These are phyloP conservation scores for Cytospora paraplurivora DNA, from an alignment of 2,329 filamentous ascomycete genomes.

Conservation along the genomic window DNA sequence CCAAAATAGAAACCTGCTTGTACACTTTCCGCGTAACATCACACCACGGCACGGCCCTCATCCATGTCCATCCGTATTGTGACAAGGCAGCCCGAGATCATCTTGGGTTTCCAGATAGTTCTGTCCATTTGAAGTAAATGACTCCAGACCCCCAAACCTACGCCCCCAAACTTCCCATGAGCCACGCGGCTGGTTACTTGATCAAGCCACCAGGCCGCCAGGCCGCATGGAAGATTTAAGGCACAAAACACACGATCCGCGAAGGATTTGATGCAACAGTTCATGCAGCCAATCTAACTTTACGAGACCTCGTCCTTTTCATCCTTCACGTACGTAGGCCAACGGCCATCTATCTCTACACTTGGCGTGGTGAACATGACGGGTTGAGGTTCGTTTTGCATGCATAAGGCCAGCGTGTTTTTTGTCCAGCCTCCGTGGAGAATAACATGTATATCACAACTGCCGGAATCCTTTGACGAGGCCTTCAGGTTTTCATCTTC, in stretches of 20 bases:
- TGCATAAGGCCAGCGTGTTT: no score
- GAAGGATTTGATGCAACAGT: neutral
- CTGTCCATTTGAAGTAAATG: neutral
- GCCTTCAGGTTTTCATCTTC: neutral
- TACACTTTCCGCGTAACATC: neutral
- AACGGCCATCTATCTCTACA: neutral
- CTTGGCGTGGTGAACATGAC: neutral
- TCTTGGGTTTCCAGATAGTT: no score
- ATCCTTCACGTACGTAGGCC: neutral
- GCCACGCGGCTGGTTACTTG: conserved; percentile 1
- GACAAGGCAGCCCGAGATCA: neutral
- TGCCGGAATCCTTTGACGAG: no score
- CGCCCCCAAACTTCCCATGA: neutral
- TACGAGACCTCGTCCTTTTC: neutral
- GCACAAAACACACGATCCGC: neutral
- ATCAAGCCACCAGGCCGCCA: neutral
- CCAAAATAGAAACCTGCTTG: conserved; percentile 19
- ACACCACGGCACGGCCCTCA: conserved; percentile 16
- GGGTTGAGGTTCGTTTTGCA: neutral
- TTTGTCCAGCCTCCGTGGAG: no score
- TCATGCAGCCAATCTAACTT: neutral
- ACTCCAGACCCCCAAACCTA: neutral
- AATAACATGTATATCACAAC: neutral
- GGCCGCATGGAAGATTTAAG: neutral
- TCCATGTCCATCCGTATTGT: neutral